A percentile compares a stretch with the other conserved stretches of the same genome.
phyloP scores from a whole-genome alignment of 768 basidiomycete species.

The Boletus subcaerulescens region DNA sequence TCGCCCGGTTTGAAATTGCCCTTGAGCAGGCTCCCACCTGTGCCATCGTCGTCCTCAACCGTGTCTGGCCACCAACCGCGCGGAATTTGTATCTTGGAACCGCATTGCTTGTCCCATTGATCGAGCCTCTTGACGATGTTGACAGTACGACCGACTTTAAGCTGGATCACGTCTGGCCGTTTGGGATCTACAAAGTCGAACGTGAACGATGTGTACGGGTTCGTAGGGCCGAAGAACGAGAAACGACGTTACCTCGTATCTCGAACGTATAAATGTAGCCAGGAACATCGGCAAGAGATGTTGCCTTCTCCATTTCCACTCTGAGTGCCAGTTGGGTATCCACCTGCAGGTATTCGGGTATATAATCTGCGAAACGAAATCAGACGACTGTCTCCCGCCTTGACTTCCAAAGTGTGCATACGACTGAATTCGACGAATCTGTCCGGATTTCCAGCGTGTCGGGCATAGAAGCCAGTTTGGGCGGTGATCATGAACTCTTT shows the following conservation, averaged over 20 bases:
- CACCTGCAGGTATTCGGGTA: slow-evolving; percentile 58
- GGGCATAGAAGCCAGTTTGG: slow-evolving; percentile 57
- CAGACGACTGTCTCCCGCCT: slow-evolving; percentile 3
- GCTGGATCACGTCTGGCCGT: slow-evolving; percentile 44
- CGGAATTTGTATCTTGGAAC: slow-evolving; percentile 69
- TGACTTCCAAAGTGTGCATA: slow-evolving; percentile 26
- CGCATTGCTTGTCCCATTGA: slow-evolving; percentile 81
- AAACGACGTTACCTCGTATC: slow-evolving; percentile 53
- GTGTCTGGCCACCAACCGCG: slow-evolving; percentile 72
- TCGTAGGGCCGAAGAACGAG: not conserved
- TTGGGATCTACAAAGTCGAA: slow-evolving; percentile 27
- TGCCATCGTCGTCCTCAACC: slow-evolving; percentile 38
- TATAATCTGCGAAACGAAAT: slow-evolving; percentile 50
- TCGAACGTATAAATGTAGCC: slow-evolving; percentile 86
- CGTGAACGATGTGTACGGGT: slow-evolving; percentile 1
- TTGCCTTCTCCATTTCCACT: slow-evolving; percentile 52
- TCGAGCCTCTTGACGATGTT: slow-evolving; percentile 72
- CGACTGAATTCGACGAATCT: slow-evolving; percentile 59
- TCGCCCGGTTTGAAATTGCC: slow-evolving; percentile 61
- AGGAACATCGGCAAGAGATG: slow-evolving; percentile 53
- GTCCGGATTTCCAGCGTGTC: slow-evolving; percentile 35
- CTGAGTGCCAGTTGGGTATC: slow-evolving; percentile 59
- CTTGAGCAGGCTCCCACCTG: slow-evolving; percentile 51
- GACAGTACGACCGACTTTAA: slow-evolving; percentile 78
- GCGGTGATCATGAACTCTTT: slow-evolving; percentile 45